phyloP scores from a whole-genome alignment of 345 rosid species.

The Aquilaria sinensis region DNA sequence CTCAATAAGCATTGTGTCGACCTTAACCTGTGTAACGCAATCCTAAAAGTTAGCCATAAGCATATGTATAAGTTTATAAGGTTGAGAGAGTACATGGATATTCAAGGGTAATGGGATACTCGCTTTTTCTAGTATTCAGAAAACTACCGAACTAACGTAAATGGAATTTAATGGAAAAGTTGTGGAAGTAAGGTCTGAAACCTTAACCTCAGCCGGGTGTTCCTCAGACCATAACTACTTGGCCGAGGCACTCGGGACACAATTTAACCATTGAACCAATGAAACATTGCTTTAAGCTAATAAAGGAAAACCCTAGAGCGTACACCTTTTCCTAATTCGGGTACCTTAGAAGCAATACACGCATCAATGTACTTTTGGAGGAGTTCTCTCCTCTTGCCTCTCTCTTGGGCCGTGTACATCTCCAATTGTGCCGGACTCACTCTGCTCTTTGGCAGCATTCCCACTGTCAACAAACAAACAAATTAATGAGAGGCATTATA shows the following conservation, averaged over 20 bases:
- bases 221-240: no score
- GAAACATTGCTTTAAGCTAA: no score
- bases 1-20: slow-evolving; percentile 69
- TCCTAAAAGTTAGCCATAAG: not conserved
- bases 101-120: no score
- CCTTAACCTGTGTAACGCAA: slow-evolving; percentile 40
- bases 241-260: no score
- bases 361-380: slow-evolving; percentile 43
- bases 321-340: not conserved
- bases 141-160: no score
- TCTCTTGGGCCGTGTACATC: slow-evolving; percentile 51
- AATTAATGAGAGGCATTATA: not conserved
- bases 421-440: slow-evolving; percentile 58
- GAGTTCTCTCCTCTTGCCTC: slow-evolving; percentile 48
- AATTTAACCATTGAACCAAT: no score
- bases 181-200: no score
- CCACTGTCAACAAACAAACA: slow-evolving; percentile 37
- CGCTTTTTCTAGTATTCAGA: no score
- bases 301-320: no score
- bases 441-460: slow-evolving; percentile 50
- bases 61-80: not conserved
- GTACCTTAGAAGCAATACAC: slow-evolving; percentile 57
- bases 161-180: no score
- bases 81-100: no score
- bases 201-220: no score